Evolutionary conservation across 2,329 filamentous ascomycete genomes (phyloP).

Genomic region (Fusarium sp.): DNA sequence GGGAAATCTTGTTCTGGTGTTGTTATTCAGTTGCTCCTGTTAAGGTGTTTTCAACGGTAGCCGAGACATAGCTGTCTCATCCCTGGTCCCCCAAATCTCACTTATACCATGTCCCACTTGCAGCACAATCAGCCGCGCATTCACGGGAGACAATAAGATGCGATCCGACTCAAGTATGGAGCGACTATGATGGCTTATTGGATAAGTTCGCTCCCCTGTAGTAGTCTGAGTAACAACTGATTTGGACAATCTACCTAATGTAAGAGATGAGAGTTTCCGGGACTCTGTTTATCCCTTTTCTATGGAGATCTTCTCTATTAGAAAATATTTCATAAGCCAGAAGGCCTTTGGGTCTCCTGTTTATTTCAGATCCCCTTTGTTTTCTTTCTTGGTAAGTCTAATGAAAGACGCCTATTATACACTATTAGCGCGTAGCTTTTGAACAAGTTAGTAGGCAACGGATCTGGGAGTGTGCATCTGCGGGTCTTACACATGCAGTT

Average conservation of each 20-base stretch:
- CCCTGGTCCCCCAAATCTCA: neutral
- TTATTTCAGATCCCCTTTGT: neutral
- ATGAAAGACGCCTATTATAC: neutral
- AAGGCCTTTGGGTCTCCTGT: no score
- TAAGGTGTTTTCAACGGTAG: neutral
- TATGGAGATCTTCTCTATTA: no score
- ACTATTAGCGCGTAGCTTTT: conserved; percentile 1
- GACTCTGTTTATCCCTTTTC: no score
- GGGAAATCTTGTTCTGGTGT: neutral
- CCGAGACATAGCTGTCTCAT: conserved; percentile 12
- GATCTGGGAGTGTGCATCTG: conserved; percentile 23
- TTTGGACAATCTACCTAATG: no score
- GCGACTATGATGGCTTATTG: neutral
- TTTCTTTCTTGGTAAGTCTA: neutral
- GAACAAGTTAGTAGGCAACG: neutral
- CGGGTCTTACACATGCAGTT: conserved; percentile 13
- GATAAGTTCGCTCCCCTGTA: neutral
- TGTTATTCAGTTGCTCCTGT: neutral
- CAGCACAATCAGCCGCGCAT: neutral
- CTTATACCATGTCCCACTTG: conserved; percentile 8
- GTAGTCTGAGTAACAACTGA: no score
- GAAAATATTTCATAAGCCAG: no score
- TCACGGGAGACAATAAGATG: neutral
- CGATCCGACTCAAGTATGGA: neutral
- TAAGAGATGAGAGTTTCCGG: no score